phyloP scores from a whole-genome alignment of 2,329 filamentous ascomycete species.

The Westerdykella ornata region DNA sequence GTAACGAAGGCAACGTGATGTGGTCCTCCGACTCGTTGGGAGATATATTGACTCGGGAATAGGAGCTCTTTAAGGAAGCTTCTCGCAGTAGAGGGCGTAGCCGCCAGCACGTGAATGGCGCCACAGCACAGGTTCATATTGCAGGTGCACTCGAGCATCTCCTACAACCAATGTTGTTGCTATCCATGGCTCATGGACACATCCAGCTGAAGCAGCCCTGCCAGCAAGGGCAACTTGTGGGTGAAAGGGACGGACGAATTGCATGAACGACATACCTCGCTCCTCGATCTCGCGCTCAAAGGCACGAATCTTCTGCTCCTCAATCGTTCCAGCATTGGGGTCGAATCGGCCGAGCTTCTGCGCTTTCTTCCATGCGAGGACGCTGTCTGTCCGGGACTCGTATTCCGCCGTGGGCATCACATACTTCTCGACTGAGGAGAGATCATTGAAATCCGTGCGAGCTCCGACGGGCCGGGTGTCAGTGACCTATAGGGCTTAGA shows the following conservation, averaged over 20 bases:
- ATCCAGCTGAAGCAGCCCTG: neutral
- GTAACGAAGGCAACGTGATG: too few species aligned
- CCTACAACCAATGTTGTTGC: slow-evolving; percentile 3
- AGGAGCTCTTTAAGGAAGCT: too few species aligned
- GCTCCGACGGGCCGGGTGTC: slow-evolving; percentile 72
- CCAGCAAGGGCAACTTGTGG: neutral
- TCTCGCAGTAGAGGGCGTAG: neutral
- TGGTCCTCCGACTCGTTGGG: too few species aligned
- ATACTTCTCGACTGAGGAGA: slow-evolving; percentile 79
- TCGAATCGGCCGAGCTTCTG: slow-evolving; percentile 96
- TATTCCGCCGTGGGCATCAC: slow-evolving; percentile 81
- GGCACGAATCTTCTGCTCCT: slow-evolving; percentile 64
- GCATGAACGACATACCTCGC: slow-evolving; percentile 49
- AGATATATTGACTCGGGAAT: too few species aligned
- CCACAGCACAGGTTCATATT: neutral
- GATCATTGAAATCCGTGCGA: slow-evolving; percentile 74
- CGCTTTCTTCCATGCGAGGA: slow-evolving; percentile 91
- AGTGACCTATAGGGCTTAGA: slow-evolving; percentile 52
- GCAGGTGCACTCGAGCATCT: slow-evolving; percentile 8
- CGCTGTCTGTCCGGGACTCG: slow-evolving; percentile 76
- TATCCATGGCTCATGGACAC: neutral
- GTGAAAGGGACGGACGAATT: neutral
- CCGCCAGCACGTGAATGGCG: neutral
- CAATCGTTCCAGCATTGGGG: slow-evolving; percentile 67
- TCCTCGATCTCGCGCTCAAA: slow-evolving; percentile 63